Conservation (phyloP, 2,329 filamentous ascomycete genomes). For the Sclerotinia spermophila region DNA sequence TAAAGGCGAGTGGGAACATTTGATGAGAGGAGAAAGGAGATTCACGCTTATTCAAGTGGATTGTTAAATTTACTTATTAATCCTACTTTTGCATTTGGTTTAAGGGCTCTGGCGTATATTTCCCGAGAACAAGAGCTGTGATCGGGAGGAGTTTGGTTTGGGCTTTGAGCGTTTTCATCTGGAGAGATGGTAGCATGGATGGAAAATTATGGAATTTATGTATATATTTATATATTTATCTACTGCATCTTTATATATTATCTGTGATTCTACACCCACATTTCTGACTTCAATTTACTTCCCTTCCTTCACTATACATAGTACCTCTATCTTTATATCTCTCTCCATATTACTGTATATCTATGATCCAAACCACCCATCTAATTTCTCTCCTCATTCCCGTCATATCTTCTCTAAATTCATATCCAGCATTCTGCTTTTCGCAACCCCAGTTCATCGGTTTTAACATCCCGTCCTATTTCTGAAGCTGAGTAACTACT, state of each 20-base stretch:
- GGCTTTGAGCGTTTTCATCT: no score
- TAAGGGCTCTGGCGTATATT: not conserved
- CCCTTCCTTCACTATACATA: not conserved
- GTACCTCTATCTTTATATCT: not conserved
- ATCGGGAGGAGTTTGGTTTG: conserved; percentile 21
- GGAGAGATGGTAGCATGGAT: not conserved
- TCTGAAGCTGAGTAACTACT: not conserved
- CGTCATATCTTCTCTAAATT: not conserved
- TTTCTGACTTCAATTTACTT: not conserved
- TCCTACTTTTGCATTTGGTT: no score
- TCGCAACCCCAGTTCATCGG: not conserved
- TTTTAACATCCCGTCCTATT: not conserved
- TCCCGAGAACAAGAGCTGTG: conserved; percentile 37
- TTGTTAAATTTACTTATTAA: conserved; percentile 43
- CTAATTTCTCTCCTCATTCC: not conserved
- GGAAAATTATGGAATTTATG: not conserved
- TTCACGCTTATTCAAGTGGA: conserved; percentile 48
- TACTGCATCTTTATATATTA: not conserved
- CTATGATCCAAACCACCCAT: not conserved
- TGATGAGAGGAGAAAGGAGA: conserved; percentile 49
- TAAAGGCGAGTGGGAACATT: conserved; percentile 58
- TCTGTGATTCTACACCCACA: not conserved
- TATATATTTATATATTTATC: not conserved
- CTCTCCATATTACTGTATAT: not conserved
- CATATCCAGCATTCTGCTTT: not conserved